Evolutionary conservation across 352 stramenopile genomes (phyloP), one percentile per base, ranked within the genome.

Genomic region (Globisporangium uncinulatum): DNA sequence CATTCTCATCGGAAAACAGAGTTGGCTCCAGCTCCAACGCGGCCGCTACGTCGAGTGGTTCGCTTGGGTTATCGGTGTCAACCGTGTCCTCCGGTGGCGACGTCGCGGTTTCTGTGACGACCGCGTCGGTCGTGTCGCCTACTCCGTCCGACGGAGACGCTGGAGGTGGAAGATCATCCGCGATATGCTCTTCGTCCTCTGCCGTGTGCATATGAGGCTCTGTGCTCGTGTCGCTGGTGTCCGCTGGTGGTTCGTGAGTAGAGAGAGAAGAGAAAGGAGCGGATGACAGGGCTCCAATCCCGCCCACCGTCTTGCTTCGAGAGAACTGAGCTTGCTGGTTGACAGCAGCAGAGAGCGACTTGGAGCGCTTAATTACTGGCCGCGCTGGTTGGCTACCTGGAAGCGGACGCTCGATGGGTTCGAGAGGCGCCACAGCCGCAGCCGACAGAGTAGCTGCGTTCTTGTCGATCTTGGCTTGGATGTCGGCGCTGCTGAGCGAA

Each of bases 401-500:
- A n/a, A 4, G 14, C 24, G 50, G 36, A 0, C 13, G 10, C 20
- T 34, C 21, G 1, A n/a, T 3, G 20, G 20, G n/a, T 29, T 49
- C 45, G 0, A 13, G 34, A 17, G 19, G 14, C 6, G 0, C n/a
- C 15, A 20, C n/a, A 34, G 46, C 13, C 10, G 46, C 54, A 9
- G 42, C 42, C 15, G 21, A 29, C 8, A 54, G 19, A 2, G 51
- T 14, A 6, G 34, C 47, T 9, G 56, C 37, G 37, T 56, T 56
- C 41, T 56, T 51, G 32, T 62, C 14, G 49, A 62, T 62, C 20
- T 62, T 62, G 13, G 57, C 57, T 37, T 57, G 57, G 31, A 62
- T 62, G 20, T 54, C 49, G 19, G 41, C 10, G 49, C 57, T 54
- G 24, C 55, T 61, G 10, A 42, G 45, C 21, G 46, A 61, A 10